Evolutionary conservation across 441 rosid species (phyloP).

Genomic region (Sinapis alba): DNA sequence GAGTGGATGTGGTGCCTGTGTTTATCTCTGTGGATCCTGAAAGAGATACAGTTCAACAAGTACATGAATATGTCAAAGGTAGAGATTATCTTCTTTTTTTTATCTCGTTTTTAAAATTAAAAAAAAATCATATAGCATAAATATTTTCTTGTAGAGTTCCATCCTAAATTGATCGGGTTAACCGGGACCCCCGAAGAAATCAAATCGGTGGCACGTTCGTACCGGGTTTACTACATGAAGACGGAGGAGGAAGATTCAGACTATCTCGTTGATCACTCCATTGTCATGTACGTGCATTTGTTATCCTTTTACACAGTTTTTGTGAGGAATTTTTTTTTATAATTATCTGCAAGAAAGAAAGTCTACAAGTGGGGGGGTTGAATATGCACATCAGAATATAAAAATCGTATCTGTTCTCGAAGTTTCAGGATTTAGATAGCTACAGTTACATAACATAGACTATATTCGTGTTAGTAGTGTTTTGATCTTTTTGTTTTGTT

Average conservation of each 20-base stretch:
- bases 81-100: slow-evolving; percentile 4
- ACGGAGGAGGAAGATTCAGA: slow-evolving; percentile 94
- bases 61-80: slow-evolving; percentile 91
- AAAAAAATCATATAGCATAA: slow-evolving; percentile 18
- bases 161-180: slow-evolving; percentile 80
- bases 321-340: background rate
- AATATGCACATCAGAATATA: background rate
- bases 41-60: slow-evolving; percentile 92
- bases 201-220: slow-evolving; percentile 83
- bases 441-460: background rate
- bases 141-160: slow-evolving; percentile 64
- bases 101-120: background rate
- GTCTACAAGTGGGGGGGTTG: background rate
- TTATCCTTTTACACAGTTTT: slow-evolving; percentile 9
- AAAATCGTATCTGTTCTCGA: background rate
- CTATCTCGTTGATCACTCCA: slow-evolving; percentile 98
- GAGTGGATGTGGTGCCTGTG: slow-evolving; percentile 73
- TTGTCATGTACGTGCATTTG: slow-evolving; percentile 70
- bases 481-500: background rate
- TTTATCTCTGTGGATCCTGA: slow-evolving; percentile 97
- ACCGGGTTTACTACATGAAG: slow-evolving; percentile 95
- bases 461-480: background rate
- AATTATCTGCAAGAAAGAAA: background rate
- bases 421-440: background rate
- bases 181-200: slow-evolving; percentile 84